These are phyloP conservation scores for Postia placenta DNA, from an alignment of 768 basidiomycete genomes.

Conservation along the genomic window DNA sequence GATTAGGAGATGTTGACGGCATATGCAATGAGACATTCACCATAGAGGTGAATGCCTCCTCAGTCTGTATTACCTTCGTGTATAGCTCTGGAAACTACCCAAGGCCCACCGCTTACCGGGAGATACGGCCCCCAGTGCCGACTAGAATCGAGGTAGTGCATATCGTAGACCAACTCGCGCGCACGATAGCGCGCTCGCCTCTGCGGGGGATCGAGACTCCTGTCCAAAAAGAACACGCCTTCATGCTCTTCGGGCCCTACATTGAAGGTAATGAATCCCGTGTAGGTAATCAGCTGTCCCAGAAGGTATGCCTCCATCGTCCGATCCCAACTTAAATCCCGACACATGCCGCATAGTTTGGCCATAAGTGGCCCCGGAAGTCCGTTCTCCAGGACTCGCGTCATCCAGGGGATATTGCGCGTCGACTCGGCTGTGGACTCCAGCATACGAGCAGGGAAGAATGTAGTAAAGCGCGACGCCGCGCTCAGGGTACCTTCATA, in stretches of 20 bases:
- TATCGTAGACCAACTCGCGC: conserved; percentile 10
- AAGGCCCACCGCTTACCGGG: too few species aligned
- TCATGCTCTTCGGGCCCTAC: neutral
- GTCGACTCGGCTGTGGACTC: neutral
- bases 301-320: conserved; percentile 28
- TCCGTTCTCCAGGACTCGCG: conserved; percentile 21
- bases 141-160: conserved; percentile 14
- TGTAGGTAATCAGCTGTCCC: conserved; percentile 34
- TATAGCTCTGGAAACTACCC: too few species aligned
- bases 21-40: too few species aligned
- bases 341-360: conserved; percentile 10
- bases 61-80: too few species aligned
- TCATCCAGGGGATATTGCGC: conserved; percentile 31
- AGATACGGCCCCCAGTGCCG: conserved; percentile 20
- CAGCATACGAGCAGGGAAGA: neutral
- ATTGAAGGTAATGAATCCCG: conserved; percentile 31
- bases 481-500: too few species aligned
- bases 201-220: conserved; percentile 8
- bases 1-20: too few species aligned
- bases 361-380: conserved; percentile 19
- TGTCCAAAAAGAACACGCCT: neutral
- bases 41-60: too few species aligned
- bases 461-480: too few species aligned
- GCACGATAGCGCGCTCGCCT: conserved; percentile 6
- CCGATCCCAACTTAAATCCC: neutral